phyloP scores from a whole-genome alignment of 192 early-diverging fungal species.

The Coemansia sp. region DNA sequence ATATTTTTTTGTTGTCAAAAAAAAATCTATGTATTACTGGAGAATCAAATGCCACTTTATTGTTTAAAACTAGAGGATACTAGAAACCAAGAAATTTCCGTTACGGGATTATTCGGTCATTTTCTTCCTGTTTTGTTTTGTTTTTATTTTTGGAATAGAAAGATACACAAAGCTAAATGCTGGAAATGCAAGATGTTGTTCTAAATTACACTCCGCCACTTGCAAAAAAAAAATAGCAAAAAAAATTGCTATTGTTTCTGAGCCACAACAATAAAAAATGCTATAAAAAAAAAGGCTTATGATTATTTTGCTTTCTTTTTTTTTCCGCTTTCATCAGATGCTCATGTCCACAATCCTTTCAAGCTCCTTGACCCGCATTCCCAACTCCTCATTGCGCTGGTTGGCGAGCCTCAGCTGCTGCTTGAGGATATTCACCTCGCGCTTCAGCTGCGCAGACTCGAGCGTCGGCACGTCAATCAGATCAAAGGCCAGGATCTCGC shows the following conservation, averaged over 20 bases:
- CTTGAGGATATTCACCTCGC: constrained; percentile 38
- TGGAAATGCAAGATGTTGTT: not conserved
- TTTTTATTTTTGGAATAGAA: too few species aligned
- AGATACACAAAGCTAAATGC: not conserved
- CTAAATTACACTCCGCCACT: not conserved
- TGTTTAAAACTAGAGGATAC: too few species aligned
- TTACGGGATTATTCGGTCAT: too few species aligned
- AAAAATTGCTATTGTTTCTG: too few species aligned
- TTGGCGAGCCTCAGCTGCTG: constrained; percentile 39
- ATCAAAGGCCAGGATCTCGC: constrained; percentile 70
- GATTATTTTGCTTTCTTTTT: not conserved
- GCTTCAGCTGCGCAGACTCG: constrained; percentile 45
- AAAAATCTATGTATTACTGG: too few species aligned
- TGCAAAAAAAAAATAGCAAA: too few species aligned
- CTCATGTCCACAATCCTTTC: constrained; percentile 46
- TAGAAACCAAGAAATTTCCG: too few species aligned
- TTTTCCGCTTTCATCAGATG: not conserved
- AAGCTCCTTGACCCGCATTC: constrained; percentile 37
- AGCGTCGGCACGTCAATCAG: constrained; percentile 56
- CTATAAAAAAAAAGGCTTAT: too few species aligned
- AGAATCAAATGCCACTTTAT: too few species aligned
- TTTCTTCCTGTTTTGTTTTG: too few species aligned
- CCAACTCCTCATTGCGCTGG: constrained; percentile 49
- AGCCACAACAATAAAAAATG: too few species aligned
- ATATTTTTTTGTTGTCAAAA: too few species aligned